Percentiles rank a stretch among this genome's conserved stretches.
Conservation (phyloP, 2,329 filamentous ascomycete genomes). For the Apiospora malaysiana region DNA sequence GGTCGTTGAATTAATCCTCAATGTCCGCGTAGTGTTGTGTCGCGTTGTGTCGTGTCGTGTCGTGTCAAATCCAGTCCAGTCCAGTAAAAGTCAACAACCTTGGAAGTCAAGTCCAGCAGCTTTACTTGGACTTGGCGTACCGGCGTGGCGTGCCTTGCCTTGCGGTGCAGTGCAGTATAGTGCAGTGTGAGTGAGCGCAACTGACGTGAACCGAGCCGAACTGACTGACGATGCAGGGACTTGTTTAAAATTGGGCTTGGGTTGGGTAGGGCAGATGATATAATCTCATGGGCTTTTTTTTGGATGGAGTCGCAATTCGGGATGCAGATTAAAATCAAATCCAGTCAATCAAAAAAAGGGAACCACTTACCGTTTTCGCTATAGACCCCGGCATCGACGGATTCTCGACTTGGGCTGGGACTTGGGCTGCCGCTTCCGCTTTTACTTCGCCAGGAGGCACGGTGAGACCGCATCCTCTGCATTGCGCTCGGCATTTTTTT, state of each 20-base stretch:
- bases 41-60: neutral
- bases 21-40: neutral
- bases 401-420: neutral
- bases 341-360: neutral
- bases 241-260: slow-evolving; percentile 14
- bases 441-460: slow-evolving; percentile 5
- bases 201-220: neutral
- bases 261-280: neutral
- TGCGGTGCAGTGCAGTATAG: too few species aligned
- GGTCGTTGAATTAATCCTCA: neutral
- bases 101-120: neutral
- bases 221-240: neutral
- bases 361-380: slow-evolving; percentile 20
- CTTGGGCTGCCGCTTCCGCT: neutral
- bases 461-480: slow-evolving; percentile 2
- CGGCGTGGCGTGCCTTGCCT: neutral
- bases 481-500: neutral
- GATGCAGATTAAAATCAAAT: slow-evolving; percentile 8
- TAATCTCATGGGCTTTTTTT: neutral
- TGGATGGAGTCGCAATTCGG: slow-evolving; percentile 5
- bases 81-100: too few species aligned
- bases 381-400: neutral
- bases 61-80: too few species aligned
- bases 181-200: too few species aligned
- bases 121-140: neutral